phyloP scores from a whole-genome alignment of 805 yeast species.

The Nakazawaea laoshanensis region DNA sequence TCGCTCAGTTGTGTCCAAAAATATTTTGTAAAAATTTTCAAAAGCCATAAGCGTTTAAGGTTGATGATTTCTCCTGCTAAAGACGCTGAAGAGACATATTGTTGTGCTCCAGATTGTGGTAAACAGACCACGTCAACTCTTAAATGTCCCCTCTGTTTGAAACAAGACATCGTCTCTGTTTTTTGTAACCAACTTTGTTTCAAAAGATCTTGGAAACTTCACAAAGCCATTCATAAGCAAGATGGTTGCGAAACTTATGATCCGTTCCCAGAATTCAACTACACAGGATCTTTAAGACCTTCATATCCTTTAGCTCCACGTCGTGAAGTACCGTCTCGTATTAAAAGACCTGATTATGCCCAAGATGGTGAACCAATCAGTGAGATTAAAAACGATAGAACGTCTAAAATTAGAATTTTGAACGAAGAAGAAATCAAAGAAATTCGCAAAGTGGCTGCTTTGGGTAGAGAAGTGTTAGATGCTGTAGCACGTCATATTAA shows the following conservation, averaged over 20 bases:
- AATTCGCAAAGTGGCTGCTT: conserved; percentile 64
- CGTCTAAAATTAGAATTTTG: conserved; percentile 56
- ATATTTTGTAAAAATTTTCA: conserved; percentile 1
- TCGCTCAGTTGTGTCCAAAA: too few relatives aligned
- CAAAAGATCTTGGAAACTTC: conserved; percentile 60
- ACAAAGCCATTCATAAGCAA: conserved; percentile 66
- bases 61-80: too few relatives aligned
- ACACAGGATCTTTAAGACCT: conserved; percentile 70
- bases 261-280: conserved; percentile 78
- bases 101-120: conserved; percentile 82
- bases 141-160: conserved; percentile 89
- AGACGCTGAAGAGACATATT: too few relatives aligned
- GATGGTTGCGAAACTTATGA: conserved; percentile 58
- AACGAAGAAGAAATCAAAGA: conserved; percentile 62
- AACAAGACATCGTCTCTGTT: conserved; percentile 48
- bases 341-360: conserved; percentile 80
- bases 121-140: conserved; percentile 66
- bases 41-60: conserved; percentile 1
- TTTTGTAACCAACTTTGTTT: conserved; percentile 87
- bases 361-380: conserved; percentile 66
- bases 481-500: conserved; percentile 72
- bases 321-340: conserved; percentile 61
- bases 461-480: conserved; percentile 87
- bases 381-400: conserved; percentile 68
- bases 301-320: conserved; percentile 72